phyloP scores from a whole-genome alignment of 495 filamentous ascomycete species.

The Hypoxylon cercidicola region DNA sequence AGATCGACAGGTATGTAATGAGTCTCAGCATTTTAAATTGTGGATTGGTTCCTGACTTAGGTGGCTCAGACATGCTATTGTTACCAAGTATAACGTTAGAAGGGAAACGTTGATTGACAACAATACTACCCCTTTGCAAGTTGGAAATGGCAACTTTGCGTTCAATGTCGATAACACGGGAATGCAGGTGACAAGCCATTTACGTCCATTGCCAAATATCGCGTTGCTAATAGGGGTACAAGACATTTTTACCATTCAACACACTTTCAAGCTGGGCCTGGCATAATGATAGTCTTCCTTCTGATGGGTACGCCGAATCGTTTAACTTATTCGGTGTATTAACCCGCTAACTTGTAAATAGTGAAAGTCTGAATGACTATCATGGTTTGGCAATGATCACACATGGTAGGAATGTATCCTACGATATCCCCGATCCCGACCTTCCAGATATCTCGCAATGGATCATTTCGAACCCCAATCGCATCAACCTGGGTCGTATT shows the following conservation, averaged over 20 bases:
- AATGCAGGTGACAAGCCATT: slow-evolving; percentile 44
- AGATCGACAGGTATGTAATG: slow-evolving; percentile 30
- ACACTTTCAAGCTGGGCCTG: slow-evolving; percentile 60
- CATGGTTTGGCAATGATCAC: slow-evolving; percentile 49
- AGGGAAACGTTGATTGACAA: slow-evolving; percentile 35
- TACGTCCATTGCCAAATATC: neutral
- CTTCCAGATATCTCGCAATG: slow-evolving; percentile 53
- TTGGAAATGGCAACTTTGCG: slow-evolving; percentile 66
- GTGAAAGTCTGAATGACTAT: slow-evolving; percentile 36
- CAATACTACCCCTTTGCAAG: slow-evolving; percentile 59
- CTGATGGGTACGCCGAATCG: slow-evolving; percentile 31
- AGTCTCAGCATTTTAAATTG: neutral
- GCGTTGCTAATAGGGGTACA: neutral
- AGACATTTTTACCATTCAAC: slow-evolving; percentile 64
- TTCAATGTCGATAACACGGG: slow-evolving; percentile 66
- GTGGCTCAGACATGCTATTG: slow-evolving; percentile 15
- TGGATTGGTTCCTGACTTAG: neutral
- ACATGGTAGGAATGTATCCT: slow-evolving; percentile 54
- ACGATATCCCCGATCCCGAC: slow-evolving; percentile 53
- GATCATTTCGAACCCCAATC: slow-evolving; percentile 56
- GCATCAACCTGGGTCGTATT: slow-evolving; percentile 59
- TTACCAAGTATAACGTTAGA: slow-evolving; percentile 29
- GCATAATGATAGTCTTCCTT: slow-evolving; percentile 56
- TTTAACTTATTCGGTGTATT: neutral
- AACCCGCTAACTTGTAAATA: slow-evolving; percentile 4